These are phyloP conservation scores for Selaginella moellendorffii DNA, from an alignment of 75 land plant species.

Conservation along the genomic window DNA sequence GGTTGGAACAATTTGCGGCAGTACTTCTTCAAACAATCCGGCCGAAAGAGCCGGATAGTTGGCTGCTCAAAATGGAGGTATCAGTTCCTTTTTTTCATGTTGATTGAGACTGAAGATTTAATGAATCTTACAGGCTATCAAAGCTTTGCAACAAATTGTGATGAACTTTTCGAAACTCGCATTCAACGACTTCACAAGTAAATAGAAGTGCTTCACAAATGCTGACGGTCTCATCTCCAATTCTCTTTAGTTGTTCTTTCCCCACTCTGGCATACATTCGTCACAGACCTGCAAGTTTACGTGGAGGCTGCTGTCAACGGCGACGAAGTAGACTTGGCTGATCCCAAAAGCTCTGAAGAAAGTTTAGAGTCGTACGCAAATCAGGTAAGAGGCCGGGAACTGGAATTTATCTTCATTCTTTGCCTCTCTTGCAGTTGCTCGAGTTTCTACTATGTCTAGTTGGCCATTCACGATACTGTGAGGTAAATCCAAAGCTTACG, in stretches of 20 bases:
- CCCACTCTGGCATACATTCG: constrained; percentile 85
- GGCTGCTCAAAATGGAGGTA: constrained; percentile 92
- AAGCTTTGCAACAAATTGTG: constrained; percentile 57
- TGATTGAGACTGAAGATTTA: not conserved
- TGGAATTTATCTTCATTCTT: not conserved
- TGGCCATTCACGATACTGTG: constrained; percentile 29
- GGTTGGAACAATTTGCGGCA: constrained; percentile 79
- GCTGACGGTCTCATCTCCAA: not conserved
- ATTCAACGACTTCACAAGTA: constrained; percentile 45
- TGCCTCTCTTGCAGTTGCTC: constrained; percentile 48
- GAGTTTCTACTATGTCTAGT: constrained; percentile 71
- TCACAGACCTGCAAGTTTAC: constrained; percentile 56
- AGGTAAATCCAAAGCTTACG: constrained; percentile 12
- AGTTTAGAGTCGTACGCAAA: constrained; percentile 84
- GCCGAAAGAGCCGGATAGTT: constrained; percentile 81
- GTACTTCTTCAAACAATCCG: constrained; percentile 56
- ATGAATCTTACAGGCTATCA: constrained; percentile 42
- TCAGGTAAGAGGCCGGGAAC: constrained; percentile 36
- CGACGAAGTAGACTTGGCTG: constrained; percentile 50
- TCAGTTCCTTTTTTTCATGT: not conserved
- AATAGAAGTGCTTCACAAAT: constrained; percentile 8
- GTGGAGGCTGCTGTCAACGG: constrained; percentile 58
- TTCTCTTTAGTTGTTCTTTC: constrained; percentile 47
- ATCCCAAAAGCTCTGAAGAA: constrained; percentile 81
- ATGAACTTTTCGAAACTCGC: constrained; percentile 52